These are phyloP conservation scores for Solanum hybrid DNA, from an alignment of 305 asterid species.

Conservation along the genomic window DNA sequence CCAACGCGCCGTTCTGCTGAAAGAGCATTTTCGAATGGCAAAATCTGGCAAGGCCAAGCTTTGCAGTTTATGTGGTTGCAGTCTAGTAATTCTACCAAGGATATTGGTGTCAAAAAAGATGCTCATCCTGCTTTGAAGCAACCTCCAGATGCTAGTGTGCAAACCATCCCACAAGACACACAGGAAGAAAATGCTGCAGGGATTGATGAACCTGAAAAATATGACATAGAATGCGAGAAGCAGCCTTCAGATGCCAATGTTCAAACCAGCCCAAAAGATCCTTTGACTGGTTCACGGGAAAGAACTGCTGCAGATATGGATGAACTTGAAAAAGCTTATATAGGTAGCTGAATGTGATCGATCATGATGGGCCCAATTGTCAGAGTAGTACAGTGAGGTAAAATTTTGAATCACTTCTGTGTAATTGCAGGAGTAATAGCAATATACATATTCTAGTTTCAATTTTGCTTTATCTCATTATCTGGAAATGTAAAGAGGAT, in stretches of 20 bases:
- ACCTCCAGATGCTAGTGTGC: slow-evolving; percentile 7
- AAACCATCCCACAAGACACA: slow-evolving; percentile 23
- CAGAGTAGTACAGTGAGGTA: slow-evolving; percentile 72
- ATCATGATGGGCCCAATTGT: slow-evolving; percentile 24
- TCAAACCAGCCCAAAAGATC: slow-evolving; percentile 25
- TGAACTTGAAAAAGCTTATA: slow-evolving; percentile 18
- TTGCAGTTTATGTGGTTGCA: slow-evolving; percentile 64
- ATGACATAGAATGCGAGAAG: slow-evolving; percentile 19
- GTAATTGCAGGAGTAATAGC: slow-evolving; percentile 27
- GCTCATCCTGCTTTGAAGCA: slow-evolving; percentile 9
- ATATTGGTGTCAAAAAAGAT: slow-evolving; percentile 22
- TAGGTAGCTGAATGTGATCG: slow-evolving; percentile 19
- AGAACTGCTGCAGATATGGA: slow-evolving; percentile 10
- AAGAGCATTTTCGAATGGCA: slow-evolving; percentile 72
- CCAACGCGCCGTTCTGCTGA: slow-evolving; percentile 69
- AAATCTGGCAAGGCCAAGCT: slow-evolving; percentile 71
- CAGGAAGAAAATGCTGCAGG: slow-evolving; percentile 17
- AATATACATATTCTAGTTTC: slow-evolving; percentile 36
- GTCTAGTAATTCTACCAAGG: slow-evolving; percentile 34
- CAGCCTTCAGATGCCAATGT: slow-evolving; percentile 17
- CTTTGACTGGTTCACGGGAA: slow-evolving; percentile 15
- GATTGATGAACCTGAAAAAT: slow-evolving; percentile 14
- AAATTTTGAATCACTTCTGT: slow-evolving; percentile 24
- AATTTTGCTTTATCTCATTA: slow-evolving; percentile 23
- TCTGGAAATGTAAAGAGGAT: slow-evolving; percentile 37